phyloP scores from a whole-genome alignment of 2,329 filamentous ascomycete species.

The Dothiorella sarmentorum region DNA sequence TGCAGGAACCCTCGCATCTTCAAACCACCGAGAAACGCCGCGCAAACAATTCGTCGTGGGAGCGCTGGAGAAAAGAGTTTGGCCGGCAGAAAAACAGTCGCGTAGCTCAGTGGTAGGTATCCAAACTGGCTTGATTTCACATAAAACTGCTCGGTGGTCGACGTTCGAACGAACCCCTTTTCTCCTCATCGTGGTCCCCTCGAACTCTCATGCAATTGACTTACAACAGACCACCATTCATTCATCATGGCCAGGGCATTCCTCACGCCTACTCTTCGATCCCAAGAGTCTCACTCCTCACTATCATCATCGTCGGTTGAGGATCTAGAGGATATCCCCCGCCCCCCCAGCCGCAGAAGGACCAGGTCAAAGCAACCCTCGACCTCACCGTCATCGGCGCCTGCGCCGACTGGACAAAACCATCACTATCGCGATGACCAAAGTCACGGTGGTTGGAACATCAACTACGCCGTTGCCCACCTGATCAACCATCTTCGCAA shows the following conservation, averaged over 20 bases:
- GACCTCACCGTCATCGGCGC: too few species aligned
- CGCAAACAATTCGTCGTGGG: neutral
- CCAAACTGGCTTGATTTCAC: too few species aligned
- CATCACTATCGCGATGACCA: neutral
- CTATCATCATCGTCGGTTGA: neutral
- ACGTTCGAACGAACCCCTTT: too few species aligned
- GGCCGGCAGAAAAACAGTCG: too few species aligned
- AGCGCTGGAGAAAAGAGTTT: too few species aligned
- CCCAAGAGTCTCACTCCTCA: neutral
- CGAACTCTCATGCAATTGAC: too few species aligned
- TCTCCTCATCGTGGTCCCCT: too few species aligned
- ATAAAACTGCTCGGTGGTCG: too few species aligned
- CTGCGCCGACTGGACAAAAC: too few species aligned
- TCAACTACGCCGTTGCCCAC: constrained; percentile 43
- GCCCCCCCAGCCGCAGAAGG: neutral
- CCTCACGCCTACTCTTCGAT: neutral
- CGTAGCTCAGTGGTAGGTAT: too few species aligned
- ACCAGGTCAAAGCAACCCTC: neutral
- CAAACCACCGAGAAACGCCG: neutral
- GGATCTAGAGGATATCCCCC: neutral
- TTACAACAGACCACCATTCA: neutral
- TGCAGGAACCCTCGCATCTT: constrained; percentile 19
- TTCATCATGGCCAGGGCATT: neutral
- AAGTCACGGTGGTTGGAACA: constrained; percentile 35
- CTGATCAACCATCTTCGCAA: constrained; percentile 32